A percentile compares a stretch with the other conserved stretches of the same genome.
Conservation (phyloP, 371 early-diverging fungal genomes). For the Agmasoma carcini region DNA sequence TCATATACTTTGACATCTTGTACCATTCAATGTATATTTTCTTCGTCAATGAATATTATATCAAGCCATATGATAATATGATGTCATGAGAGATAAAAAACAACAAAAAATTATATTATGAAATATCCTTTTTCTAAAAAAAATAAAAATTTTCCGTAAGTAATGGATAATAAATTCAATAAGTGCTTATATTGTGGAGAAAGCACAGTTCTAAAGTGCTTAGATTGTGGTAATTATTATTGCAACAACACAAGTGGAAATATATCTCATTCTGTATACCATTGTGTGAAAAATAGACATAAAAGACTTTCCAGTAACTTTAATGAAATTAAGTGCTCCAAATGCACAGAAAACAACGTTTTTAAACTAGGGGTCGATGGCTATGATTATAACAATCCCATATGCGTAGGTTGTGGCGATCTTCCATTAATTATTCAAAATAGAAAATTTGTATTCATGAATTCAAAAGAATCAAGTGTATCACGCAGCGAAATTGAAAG, state of each 20-base stretch:
- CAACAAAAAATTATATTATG: too few relatives aligned
- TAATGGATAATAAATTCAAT: not conserved
- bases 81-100: too few relatives aligned
- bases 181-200: not conserved
- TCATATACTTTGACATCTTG: too few relatives aligned
- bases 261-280: conserved; percentile 82
- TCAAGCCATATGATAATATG: too few relatives aligned
- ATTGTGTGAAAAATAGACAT: conserved; percentile 77
- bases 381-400: not conserved
- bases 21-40: too few relatives aligned
- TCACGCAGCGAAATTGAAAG: conserved; percentile 65
- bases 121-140: too few relatives aligned
- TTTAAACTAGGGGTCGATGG: not conserved
- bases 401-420: not conserved
- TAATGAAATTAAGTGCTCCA: conserved; percentile 1
- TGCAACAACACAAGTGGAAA: conserved; percentile 6
- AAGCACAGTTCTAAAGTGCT: not conserved
- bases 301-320: conserved; percentile 61
- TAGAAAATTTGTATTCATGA: conserved; percentile 73
- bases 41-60: too few relatives aligned
- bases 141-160: too few relatives aligned
- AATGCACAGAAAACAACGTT: not conserved
- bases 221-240: not conserved
- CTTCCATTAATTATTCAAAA: conserved; percentile 68
- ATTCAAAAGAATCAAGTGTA: conserved; percentile 78